A percentile compares a stretch with the other conserved stretches of the same genome.
Evolutionary conservation across 169 alveolate species (phyloP).

Genomic region (Ichthyophthirius multifiliis): DNA sequence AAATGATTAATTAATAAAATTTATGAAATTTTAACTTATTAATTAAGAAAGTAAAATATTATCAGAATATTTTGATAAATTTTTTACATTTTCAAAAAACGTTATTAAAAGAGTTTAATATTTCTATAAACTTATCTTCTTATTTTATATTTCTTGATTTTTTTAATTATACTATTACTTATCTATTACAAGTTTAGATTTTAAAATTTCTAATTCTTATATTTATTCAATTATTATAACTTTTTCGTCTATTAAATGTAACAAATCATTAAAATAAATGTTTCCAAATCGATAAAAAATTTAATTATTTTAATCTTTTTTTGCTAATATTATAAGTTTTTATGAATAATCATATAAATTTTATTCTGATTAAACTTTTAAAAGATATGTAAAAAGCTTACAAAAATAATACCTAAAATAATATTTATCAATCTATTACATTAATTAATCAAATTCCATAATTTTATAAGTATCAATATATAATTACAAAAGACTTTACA

Average conservation of each 20-base stretch:
- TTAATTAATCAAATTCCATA: background rate
- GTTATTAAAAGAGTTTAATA: no score
- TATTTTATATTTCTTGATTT: no score
- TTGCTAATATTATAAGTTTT: background rate
- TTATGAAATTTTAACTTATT: no score
- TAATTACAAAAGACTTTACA: background rate
- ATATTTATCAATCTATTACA: background rate
- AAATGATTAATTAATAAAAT: no score
- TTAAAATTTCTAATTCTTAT: background rate
- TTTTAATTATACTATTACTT: no score
- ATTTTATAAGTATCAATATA: background rate
- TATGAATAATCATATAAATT: background rate
- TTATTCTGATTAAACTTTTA: background rate
- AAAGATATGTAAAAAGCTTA: background rate
- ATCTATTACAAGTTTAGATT: background rate
- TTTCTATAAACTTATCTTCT: no score
- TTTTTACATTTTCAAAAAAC: no score
- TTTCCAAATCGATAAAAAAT: background rate
- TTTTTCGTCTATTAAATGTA: background rate
- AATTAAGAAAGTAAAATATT: no score
- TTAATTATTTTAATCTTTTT: background rate
- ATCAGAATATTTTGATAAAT: no score
- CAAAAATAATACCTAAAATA: background rate
- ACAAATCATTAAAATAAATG: background rate
- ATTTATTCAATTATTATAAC: background rate